These are phyloP conservation scores for Ustilago cynodontis DNA, from an alignment of 1,284 basidiomycete genomes.

Conservation along the genomic window DNA sequence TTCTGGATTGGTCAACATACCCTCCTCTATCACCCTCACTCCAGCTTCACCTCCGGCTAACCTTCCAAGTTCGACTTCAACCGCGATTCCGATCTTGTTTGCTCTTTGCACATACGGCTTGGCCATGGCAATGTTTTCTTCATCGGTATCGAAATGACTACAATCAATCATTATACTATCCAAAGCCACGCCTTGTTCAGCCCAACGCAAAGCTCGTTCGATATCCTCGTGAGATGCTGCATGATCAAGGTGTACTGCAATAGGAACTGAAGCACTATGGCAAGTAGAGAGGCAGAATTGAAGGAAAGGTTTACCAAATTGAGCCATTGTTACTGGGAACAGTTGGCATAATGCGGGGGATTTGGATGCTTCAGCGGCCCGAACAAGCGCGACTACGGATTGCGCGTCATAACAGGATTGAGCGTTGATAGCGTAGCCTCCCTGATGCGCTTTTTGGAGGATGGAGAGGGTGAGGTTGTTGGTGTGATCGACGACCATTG, in stretches of 20 bases:
- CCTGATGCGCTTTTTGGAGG: constrained; percentile 26
- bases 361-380: constrained; percentile 29
- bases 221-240: constrained; percentile 49
- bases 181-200: constrained; percentile 35
- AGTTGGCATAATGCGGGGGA: constrained; percentile 48
- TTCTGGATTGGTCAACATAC: constrained; percentile 71
- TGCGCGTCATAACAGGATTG: constrained; percentile 49
- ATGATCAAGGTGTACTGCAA: constrained; percentile 53
- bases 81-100: constrained; percentile 70
- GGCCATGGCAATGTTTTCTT: constrained; percentile 52
- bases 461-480: constrained; percentile 50
- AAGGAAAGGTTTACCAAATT: constrained; percentile 50
- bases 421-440: constrained; percentile 47
- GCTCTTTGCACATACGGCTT: constrained; percentile 56
- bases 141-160: constrained; percentile 45
- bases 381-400: constrained; percentile 43
- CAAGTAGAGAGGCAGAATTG: constrained; percentile 34
- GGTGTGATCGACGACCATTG: constrained; percentile 23
- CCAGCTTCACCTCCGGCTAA: constrained; percentile 72
- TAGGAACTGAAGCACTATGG: constrained; percentile 45
- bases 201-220: constrained; percentile 31
- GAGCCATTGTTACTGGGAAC: constrained; percentile 53
- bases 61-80: constrained; percentile 72
- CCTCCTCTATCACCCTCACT: constrained; percentile 71
- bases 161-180: constrained; percentile 58